Evolutionary conservation across 148 eudicot species (phyloP), one percentile per base, ranked within the genome.

Genomic region (Salicornia ramosissima): DNA sequence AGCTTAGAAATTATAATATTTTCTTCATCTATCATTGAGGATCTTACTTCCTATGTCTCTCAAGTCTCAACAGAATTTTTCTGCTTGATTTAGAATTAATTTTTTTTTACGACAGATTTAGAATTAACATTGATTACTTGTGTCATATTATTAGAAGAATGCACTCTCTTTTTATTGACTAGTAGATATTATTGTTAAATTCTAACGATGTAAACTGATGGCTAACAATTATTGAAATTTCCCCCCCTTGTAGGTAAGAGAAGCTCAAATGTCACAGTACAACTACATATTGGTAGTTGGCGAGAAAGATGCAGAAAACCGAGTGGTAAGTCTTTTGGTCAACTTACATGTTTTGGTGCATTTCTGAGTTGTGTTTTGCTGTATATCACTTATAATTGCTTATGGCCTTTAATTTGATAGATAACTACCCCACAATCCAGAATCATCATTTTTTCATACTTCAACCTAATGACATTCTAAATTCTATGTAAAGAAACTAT

Each of bases 241-340:
- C 26, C n/a, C n/a, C 22, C 16, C 24, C 13, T 16, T 79, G 76
- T 69, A 93, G 98, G 98, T 94, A 50, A 73, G 93, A 45, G 99
- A 94, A 82, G 99, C 97, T 72, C 97, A 90, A 74, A 11, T 90
- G 71, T 88, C 91, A 6, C 96, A 91, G 66, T 94, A 91, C 78
- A 94, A 94, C 86, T 91, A 87, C 57, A 95, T 95, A 67, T 77
- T 95, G 73, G 99, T 95, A 3, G 99, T 95, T 62, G 99, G 99
- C 19, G 97, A 95, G 82, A 82, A 80, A 67, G 97, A 95, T 73
- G 86, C 84, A 21, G 82, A 77, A 67, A 85, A 80, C 55, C 34
- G 34, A 8, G 78, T 71, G 83, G 86, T 83, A 83, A 49, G 77
- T 61, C 18, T 43, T 51, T 0, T 51, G 21, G 68, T 73, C 63